Conservation (phyloP, 2,329 filamentous ascomycete species). For the Eutypella sp. region DNA sequence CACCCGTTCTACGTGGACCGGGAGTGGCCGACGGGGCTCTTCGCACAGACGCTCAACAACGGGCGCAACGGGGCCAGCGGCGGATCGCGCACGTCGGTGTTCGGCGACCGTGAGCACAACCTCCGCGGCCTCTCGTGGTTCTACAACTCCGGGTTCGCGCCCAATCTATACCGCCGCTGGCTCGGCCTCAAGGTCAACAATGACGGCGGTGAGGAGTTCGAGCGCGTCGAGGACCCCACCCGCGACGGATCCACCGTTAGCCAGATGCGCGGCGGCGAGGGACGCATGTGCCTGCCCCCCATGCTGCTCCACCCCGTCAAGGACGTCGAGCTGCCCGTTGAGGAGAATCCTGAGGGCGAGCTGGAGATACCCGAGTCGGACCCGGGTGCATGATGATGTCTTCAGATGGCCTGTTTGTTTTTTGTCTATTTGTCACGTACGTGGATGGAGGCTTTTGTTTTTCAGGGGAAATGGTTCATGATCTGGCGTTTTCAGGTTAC, state of each 20-base stretch:
- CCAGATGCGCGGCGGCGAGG: constrained; percentile 63
- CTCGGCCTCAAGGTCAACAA: constrained; percentile 75
- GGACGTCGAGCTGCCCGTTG: constrained; percentile 62
- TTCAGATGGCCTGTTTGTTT: no score
- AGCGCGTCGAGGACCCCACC: constrained; percentile 51
- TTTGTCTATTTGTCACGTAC: no score
- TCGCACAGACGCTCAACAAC: constrained; percentile 75
- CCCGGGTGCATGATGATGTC: constrained; percentile 40
- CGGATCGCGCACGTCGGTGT: constrained; percentile 67
- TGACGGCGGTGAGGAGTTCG: constrained; percentile 72
- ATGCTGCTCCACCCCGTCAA: constrained; percentile 91
- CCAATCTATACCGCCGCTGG: constrained; percentile 81
- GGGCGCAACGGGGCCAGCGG: constrained; percentile 70
- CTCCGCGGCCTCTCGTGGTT: constrained; percentile 86
- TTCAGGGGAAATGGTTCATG: no score
- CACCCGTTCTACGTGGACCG: constrained; percentile 79
- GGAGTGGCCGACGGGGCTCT: constrained; percentile 74
- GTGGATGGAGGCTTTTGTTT: no score
- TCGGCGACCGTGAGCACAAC: constrained; percentile 84
- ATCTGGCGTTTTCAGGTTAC: no score
- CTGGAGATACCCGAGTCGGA: constrained; percentile 45
- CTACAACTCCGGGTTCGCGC: constrained; percentile 78
- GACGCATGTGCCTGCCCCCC: constrained; percentile 84
- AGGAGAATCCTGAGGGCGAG: constrained; percentile 46
- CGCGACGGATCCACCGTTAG: constrained; percentile 44